Conservation (phyloP, 257 asterid species). For the Salvia miltiorrhiza region DNA sequence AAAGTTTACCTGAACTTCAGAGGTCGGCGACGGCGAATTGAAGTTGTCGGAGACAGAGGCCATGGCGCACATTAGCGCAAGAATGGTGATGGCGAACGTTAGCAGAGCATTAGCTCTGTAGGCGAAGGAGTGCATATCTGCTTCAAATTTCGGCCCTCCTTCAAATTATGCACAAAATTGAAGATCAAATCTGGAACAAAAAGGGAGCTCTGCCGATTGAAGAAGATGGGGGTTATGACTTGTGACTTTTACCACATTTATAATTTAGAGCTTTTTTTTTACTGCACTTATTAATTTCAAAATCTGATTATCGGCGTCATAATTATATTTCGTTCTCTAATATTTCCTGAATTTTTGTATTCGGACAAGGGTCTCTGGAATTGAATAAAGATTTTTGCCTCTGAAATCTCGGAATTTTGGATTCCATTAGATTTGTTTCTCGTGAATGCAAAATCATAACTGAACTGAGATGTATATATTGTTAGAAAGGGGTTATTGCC, state of each 20-base stretch:
- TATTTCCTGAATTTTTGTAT: background rate
- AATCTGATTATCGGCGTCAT: constrained; percentile 24
- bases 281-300: constrained; percentile 14
- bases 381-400: background rate
- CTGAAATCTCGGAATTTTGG: background rate
- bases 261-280: background rate
- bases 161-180: background rate
- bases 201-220: background rate
- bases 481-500: too few relatives aligned
- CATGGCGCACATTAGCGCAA: constrained; percentile 85
- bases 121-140: constrained; percentile 65
- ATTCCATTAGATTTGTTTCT: background rate
- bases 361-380: background rate
- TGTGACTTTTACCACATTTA: background rate
- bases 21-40: constrained; percentile 68
- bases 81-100: constrained; percentile 72
- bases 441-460: background rate
- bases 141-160: constrained; percentile 6
- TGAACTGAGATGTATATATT: too few relatives aligned
- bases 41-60: constrained; percentile 85
- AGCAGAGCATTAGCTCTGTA: constrained; percentile 84
- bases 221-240: constrained; percentile 10
- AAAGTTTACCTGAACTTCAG: constrained; percentile 67
- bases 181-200: constrained; percentile 22
- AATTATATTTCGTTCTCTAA: background rate